Conservation (phyloP, 2,329 filamentous ascomycete genomes). For the Cordyceps fumosorosea region DNA sequence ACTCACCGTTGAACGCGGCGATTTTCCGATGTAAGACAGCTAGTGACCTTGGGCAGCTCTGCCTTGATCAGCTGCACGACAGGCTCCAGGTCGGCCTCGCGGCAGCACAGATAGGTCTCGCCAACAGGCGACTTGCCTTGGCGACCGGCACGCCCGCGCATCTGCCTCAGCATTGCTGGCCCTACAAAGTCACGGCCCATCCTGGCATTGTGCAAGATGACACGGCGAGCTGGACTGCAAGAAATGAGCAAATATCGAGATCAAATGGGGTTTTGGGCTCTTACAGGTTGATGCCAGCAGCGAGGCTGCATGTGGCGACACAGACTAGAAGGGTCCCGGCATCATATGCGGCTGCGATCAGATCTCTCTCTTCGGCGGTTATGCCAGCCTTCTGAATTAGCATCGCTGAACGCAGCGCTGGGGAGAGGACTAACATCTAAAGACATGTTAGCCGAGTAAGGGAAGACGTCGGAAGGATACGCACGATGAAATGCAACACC, state of each 20-base stretch:
- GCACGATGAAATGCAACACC: slow-evolving; percentile 71
- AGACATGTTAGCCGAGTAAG: background rate
- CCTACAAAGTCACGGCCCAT: slow-evolving; percentile 75
- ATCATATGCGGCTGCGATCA: slow-evolving; percentile 67
- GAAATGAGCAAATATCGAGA: slow-evolving; percentile 13
- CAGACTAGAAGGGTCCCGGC: slow-evolving; percentile 60
- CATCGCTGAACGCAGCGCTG: background rate
- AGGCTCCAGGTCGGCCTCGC: slow-evolving; percentile 59
- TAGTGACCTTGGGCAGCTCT: slow-evolving; percentile 62
- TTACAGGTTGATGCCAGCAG: slow-evolving; percentile 72
- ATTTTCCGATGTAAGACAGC: slow-evolving; percentile 61
- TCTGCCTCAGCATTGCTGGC: slow-evolving; percentile 72
- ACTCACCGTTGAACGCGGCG: slow-evolving; percentile 58
- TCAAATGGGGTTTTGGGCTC: slow-evolving; percentile 9
- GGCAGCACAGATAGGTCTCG: slow-evolving; percentile 71
- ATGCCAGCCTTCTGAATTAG: slow-evolving; percentile 50
- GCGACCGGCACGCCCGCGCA: slow-evolving; percentile 70
- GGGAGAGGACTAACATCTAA: slow-evolving; percentile 31
- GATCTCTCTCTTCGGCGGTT: slow-evolving; percentile 67
- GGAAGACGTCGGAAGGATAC: slow-evolving; percentile 19
- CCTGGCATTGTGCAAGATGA: slow-evolving; percentile 67
- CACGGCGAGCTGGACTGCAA: slow-evolving; percentile 54
- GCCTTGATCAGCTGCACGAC: slow-evolving; percentile 66
- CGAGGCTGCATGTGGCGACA: slow-evolving; percentile 71
- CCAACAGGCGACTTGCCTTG: slow-evolving; percentile 74